Evolutionary conservation across 176 grass and related monocot species (phyloP).

Genomic region (Hordeum marinum): DNA sequence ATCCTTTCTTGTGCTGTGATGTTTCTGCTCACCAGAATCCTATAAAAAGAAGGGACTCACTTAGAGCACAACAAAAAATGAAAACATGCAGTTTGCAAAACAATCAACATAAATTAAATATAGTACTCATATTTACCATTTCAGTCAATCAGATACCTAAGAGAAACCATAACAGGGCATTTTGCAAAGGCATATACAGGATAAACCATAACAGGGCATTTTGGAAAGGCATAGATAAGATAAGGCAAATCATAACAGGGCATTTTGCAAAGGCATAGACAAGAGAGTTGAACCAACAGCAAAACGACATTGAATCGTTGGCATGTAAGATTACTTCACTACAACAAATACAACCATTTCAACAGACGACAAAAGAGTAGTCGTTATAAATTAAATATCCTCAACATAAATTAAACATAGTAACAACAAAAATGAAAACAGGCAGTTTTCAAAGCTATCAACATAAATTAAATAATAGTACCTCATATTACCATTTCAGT

Average conservation of each 20-base stretch:
- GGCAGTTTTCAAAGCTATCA: too few relatives aligned
- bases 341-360: background rate
- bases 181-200: background rate
- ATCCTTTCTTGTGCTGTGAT: conserved; percentile 26
- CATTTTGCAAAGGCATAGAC: background rate
- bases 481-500: background rate
- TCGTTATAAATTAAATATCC: background rate
- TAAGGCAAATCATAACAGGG: too few relatives aligned
- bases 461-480: background rate
- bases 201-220: conserved; percentile 6
- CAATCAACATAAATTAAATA: conserved; percentile 5
- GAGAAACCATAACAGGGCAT: conserved; percentile 7
- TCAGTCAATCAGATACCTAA: background rate
- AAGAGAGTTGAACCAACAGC: background rate
- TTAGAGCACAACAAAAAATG: conserved; percentile 7
- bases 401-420: too few relatives aligned
- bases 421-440: too few relatives aligned
- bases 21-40: conserved; percentile 31
- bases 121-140: background rate
- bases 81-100: background rate
- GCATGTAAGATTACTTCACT: background rate
- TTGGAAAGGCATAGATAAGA: background rate
- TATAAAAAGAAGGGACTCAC: background rate
- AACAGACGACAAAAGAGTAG: background rate
- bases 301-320: conserved; percentile 5